These are phyloP conservation scores for Ophioceras dolichostomum DNA, from an alignment of 2,329 filamentous ascomycete species.

Conservation along the genomic window DNA sequence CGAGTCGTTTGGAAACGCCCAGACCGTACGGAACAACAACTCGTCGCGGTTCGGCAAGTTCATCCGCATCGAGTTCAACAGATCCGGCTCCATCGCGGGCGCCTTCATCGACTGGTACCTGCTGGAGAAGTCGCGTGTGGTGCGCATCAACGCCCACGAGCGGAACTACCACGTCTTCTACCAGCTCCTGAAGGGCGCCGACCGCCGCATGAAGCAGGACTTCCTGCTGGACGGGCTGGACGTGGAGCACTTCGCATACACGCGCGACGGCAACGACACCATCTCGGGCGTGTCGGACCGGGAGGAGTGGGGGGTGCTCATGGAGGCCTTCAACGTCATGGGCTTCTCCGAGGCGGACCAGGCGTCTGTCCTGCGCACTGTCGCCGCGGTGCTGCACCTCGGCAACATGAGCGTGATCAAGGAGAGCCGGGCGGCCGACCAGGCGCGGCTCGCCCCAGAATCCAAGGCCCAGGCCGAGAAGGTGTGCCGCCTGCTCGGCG, in stretches of 20 bases:
- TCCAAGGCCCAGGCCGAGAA: conserved; percentile 63
- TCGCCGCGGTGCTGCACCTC: conserved; percentile 84
- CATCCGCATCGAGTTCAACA: conserved; percentile 89
- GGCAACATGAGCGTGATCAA: conserved; percentile 86
- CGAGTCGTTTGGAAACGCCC: conserved; percentile 95
- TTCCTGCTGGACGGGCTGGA: conserved; percentile 65
- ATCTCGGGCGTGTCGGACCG: conserved; percentile 83
- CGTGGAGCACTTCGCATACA: conserved; percentile 85
- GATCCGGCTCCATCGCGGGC: conserved; percentile 79
- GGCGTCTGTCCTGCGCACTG: conserved; percentile 66
- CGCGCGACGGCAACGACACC: conserved; percentile 77
- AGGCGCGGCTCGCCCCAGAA: conserved; percentile 70
- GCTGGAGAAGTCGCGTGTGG: conserved; percentile 94
- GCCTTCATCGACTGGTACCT: conserved; percentile 99
- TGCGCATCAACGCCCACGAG: conserved; percentile 75
- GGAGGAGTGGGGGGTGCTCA: conserved; percentile 78
- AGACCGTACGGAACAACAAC: conserved; percentile 96
- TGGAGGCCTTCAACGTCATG: conserved; percentile 93
- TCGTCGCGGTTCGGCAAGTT: conserved; percentile 98
- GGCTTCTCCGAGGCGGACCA: conserved; percentile 83
- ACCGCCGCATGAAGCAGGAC: conserved; percentile 57
- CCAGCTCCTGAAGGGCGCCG: conserved; percentile 79
- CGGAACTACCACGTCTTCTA: conserved; percentile 98
- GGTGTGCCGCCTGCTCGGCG: conserved; percentile 75
- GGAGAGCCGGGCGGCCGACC: conserved; percentile 82